These are phyloP conservation scores for Solanum megistacrolobum DNA, from an alignment of 257 asterid species.

Conservation along the genomic window DNA sequence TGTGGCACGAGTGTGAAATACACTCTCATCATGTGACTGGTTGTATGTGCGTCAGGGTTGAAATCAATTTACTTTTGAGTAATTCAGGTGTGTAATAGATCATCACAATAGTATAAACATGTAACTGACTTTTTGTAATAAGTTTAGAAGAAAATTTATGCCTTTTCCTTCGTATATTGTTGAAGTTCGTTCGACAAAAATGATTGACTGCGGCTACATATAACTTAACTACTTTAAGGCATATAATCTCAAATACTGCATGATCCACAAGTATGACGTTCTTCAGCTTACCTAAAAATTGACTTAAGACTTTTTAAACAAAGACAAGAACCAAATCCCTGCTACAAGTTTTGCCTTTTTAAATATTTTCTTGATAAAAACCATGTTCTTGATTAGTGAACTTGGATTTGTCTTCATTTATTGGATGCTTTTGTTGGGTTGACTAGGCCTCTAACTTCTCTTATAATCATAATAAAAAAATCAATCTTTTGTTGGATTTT, in stretches of 20 bases:
- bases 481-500: constrained; percentile 24
- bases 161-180: too few species aligned
- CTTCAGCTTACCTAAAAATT: neutral
- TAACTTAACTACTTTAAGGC: neutral
- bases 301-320: neutral
- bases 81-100: too few species aligned
- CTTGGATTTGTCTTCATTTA: constrained; percentile 8
- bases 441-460: constrained; percentile 15
- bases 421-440: constrained; percentile 16
- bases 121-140: too few species aligned
- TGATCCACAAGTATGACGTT: neutral
- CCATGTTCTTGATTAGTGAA: constrained; percentile 27
- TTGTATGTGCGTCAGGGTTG: too few species aligned
- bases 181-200: neutral
- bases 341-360: neutral
- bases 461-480: constrained; percentile 10
- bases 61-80: too few species aligned
- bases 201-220: neutral
- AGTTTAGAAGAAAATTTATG: too few species aligned
- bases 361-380: constrained; percentile 13
- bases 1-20: accelerated
- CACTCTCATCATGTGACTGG: too few species aligned
- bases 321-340: neutral
- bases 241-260: neutral
- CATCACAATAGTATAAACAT: too few species aligned